phyloP scores from a whole-genome alignment of 768 basidiomycete genomes.

The Lactarius indigo region DNA sequence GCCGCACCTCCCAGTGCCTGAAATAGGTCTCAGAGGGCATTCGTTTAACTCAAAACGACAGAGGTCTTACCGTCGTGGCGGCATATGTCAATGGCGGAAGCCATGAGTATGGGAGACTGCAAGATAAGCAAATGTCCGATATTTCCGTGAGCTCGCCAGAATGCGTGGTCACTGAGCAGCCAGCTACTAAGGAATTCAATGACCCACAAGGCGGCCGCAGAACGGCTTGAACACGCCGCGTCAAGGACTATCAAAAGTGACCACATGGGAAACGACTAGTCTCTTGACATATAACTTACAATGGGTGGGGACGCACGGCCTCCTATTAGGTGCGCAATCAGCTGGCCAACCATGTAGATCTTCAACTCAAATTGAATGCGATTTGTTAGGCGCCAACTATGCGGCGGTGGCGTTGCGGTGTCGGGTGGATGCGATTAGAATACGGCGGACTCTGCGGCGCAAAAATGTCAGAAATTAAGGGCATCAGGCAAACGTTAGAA shows the following conservation, averaged over 20 bases:
- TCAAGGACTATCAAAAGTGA: not conserved
- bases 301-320: not conserved
- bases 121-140: not conserved
- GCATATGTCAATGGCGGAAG: not conserved
- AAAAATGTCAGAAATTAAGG: not conserved
- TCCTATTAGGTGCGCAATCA: not conserved
- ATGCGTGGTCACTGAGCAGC: not conserved
- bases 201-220: not conserved
- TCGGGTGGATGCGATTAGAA: not conserved
- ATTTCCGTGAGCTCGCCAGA: not conserved
- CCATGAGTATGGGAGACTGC: not conserved
- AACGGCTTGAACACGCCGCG: not conserved
- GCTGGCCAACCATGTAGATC: not conserved
- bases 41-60: not conserved
- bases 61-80: not conserved
- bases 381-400: not conserved
- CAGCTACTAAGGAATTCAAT: not conserved
- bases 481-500: not conserved
- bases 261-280: not conserved
- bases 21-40: not conserved
- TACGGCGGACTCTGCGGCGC: not conserved
- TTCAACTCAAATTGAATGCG: not conserved
- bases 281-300: not conserved
- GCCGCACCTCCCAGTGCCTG: not conserved
- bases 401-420: not conserved